Evolutionary conservation across 2,329 filamentous ascomycete genomes (phyloP), one percentile per base, ranked within the genome.

Genomic region (Talaromyces albobiverticillius): DNA sequence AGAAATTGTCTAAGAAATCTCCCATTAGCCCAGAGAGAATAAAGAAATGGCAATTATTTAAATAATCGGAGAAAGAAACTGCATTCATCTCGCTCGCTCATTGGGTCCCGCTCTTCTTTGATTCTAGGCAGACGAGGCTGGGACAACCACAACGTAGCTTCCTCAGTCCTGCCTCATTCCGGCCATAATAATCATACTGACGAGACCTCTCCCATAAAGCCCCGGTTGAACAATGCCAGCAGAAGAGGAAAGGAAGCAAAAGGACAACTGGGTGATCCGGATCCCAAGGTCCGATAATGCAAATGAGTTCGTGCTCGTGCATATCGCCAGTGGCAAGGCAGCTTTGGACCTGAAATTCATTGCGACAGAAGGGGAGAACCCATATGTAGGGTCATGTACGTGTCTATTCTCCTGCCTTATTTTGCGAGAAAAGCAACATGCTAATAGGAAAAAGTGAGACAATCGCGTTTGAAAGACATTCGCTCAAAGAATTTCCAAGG

Each of bases 291-390:
- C 76, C 40, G 75, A 76, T 54, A 63, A 69, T 18, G 60, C 62
- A 14, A 62, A 63, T 18, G 63, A 65, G 11, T 73, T 69, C 60
- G 71, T 84, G 20, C 71, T 86, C 14, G 63, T 84, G 29, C 74
- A 81, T 59, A 74, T 82, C 18, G 57, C 63, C 11, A 20, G 32
- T 11, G 65, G 68, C n/a, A 59, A 65, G 51, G 56, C 67, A 57
- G 59, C 68, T 3, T 69, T 85, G 9, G 80, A 85, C 61, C 64
- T 85, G 34, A 76, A 76, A 51, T 71, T 86, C 25, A 70, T 79
- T 10, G 83, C 79, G 22, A 85, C 82, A 23, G 82, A 86, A 64
- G 79, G 80, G 45, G 78, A 82, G 57, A 71, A 69, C 52, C 76
- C 82, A 11, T 86, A 80, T 65, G 70, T 74, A 20, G 69, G 71